Evolutionary conservation across 306 rosid genomes (phyloP), one percentile per base, ranked within the genome.

Genomic region (Argentina anserina): DNA sequence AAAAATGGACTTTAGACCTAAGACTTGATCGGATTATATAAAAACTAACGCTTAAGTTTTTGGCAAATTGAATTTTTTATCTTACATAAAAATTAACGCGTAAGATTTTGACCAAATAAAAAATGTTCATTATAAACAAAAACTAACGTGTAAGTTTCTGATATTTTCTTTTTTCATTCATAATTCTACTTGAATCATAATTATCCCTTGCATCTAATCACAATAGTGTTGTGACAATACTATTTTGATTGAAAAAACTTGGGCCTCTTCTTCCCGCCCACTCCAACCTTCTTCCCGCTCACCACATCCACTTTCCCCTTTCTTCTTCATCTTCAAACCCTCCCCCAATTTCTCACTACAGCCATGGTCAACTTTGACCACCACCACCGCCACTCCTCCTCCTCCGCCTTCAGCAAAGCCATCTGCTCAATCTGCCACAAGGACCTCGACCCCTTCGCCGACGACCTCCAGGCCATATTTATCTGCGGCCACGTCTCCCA

Each of bases 401-500:
- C 71, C 53, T 81, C 76, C 1, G 7, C 23, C 76, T 85, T 75
- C 63, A 50, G 85, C 47, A 90, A 86, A 65, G 80, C 90, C 66
- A 89, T 93, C 49, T 91, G 97, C 80, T 86, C 98, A 15, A 93
- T 93, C 78, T 93, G 98, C 82, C 91, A 89, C 77, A 96, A 93
- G 78, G 75, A 73, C 82, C 97, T 93, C 75, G 80, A 89, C 37
- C 98, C 98, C 75, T 62, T 86, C 14, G 62, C 40, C 29, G 96
- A 93, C 80, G 97, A 91, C 31, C 93, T 93, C 62, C 97, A 93
- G 82, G 83, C 90, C 9, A 85, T 93, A 71, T 76, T 87, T 26
- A 78, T 85, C 69, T 93, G 98, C 74, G 98, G 98, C 60, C 98
- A 93, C 59, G 98, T 93, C 81, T 93, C 91, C 76, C 98, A 93